Percentiles rank a stretch among this genome's conserved stretches.
Conservation (phyloP, 345 rosid species). For the Geranium brycei region DNA sequence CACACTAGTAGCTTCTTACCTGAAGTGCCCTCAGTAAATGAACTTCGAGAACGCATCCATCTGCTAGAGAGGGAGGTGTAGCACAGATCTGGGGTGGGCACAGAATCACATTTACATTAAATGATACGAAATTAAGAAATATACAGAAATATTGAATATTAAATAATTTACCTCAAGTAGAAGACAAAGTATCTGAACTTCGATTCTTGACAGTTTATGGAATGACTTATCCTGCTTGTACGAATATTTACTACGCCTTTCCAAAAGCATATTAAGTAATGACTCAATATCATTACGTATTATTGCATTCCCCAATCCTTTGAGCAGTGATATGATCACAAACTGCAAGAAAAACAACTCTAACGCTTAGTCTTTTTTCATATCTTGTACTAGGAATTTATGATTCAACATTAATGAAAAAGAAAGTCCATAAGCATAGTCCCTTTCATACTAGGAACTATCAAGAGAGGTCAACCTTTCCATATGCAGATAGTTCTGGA, state of each 20-base stretch:
- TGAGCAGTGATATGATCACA: slow-evolving; percentile 51
- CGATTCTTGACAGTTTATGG: slow-evolving; percentile 41
- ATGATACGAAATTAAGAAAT: slow-evolving; percentile 1
- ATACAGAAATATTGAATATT: slow-evolving; percentile 5
- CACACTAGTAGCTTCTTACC: slow-evolving; percentile 33
- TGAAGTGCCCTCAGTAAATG: slow-evolving; percentile 44
- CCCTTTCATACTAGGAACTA: background rate
- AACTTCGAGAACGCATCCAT: slow-evolving; percentile 31
- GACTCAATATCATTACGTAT: slow-evolving; percentile 43
- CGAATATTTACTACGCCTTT: slow-evolving; percentile 38
- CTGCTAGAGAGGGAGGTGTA: slow-evolving; percentile 19
- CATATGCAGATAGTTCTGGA: slow-evolving; percentile 46
- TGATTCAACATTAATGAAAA: background rate
- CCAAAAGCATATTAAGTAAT: slow-evolving; percentile 46
- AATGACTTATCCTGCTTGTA: slow-evolving; percentile 28
- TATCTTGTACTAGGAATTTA: background rate
- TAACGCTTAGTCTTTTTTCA: slow-evolving; percentile 1
- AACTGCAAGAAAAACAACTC: slow-evolving; percentile 42
- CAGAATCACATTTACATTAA: slow-evolving; percentile 14
- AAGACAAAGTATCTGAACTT: slow-evolving; percentile 59
- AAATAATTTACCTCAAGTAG: slow-evolving; percentile 57
- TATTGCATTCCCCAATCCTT: slow-evolving; percentile 55
- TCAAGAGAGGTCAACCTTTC: slow-evolving; percentile 41
- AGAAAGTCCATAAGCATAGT: background rate
- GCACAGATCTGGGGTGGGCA: slow-evolving; percentile 46